A percentile compares a stretch with the other conserved stretches of the same genome.
phyloP scores from a whole-genome alignment of 805 yeast species.

The Jamesozyma lodderae region DNA sequence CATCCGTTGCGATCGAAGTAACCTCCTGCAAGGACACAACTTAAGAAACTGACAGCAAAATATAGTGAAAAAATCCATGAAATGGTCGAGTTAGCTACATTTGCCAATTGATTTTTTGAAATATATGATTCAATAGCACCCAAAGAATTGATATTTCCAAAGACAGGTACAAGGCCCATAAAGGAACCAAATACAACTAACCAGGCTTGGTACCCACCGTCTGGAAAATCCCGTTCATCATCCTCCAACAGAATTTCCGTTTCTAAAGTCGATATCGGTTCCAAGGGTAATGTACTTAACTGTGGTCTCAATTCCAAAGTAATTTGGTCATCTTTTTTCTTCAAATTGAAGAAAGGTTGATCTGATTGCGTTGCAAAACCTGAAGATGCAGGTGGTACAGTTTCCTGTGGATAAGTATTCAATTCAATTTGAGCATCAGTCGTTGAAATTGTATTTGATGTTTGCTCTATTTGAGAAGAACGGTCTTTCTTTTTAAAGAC shows the following conservation, averaged over 20 bases:
- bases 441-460: no score
- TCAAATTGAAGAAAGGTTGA: background rate
- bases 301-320: no score
- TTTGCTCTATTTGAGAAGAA: no score
- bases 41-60: slow-evolving; percentile 42
- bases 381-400: background rate
- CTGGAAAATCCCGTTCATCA: slow-evolving; percentile 31
- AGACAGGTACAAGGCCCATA: slow-evolving; percentile 47
- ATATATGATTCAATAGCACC: slow-evolving; percentile 64
- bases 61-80: slow-evolving; percentile 65
- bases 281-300: no score
- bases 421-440: background rate
- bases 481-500: background rate
- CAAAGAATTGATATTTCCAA: slow-evolving; percentile 52
- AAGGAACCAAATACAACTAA: slow-evolving; percentile 51
- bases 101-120: slow-evolving; percentile 42
- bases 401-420: background rate
- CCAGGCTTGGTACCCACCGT: slow-evolving; percentile 54
- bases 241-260: slow-evolving; percentile 8
- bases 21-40: slow-evolving; percentile 48
- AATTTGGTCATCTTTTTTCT: background rate
- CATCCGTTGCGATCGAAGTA: slow-evolving; percentile 58
- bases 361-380: background rate
- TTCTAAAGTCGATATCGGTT: background rate
- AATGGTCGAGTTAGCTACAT: slow-evolving; percentile 40